These are phyloP conservation scores for Trichophyton simii DNA, from an alignment of 2,329 filamentous ascomycete genomes.

Conservation along the genomic window DNA sequence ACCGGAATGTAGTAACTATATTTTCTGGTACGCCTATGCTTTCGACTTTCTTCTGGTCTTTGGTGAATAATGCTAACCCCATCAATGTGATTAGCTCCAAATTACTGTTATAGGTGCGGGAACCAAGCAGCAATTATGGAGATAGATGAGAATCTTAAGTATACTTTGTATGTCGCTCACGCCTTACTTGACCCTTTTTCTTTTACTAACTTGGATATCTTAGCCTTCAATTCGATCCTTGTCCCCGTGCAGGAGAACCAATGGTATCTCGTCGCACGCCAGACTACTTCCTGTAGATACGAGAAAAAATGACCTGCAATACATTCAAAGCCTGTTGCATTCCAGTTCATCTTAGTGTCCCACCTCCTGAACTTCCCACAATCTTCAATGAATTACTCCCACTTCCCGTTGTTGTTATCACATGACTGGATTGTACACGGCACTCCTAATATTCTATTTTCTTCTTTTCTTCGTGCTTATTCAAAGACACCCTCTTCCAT, in stretches of 20 bases:
- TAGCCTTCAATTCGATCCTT: conserved; percentile 98
- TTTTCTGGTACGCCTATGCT: conserved; percentile 28
- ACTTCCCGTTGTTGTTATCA: not conserved
- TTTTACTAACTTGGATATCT: not conserved
- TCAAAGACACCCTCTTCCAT: not conserved
- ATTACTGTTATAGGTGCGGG: conserved; percentile 96
- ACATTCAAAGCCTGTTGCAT: not conserved
- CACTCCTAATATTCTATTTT: not conserved
- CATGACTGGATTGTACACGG: not conserved
- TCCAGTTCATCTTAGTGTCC: not conserved
- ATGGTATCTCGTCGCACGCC: conserved; percentile 97
- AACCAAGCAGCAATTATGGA: conserved; percentile 99
- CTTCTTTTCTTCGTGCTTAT: not conserved
- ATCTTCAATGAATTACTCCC: not conserved
- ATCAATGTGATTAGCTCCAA: conserved; percentile 47
- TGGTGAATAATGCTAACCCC: not conserved
- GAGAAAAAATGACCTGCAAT: not conserved
- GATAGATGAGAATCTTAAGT: conserved; percentile 98
- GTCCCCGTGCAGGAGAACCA: conserved; percentile 89
- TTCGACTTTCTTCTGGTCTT: not conserved
- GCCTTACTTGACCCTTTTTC: not conserved
- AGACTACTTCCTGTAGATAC: conserved; percentile 85
- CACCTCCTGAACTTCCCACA: not conserved
- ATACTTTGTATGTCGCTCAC: conserved; percentile 72
- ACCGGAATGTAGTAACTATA: conserved; percentile 80